Percentiles rank a stretch among this genome's conserved stretches.
Evolutionary conservation across 495 filamentous ascomycete species (phyloP).

Genomic region (Durotheca rogersii): DNA sequence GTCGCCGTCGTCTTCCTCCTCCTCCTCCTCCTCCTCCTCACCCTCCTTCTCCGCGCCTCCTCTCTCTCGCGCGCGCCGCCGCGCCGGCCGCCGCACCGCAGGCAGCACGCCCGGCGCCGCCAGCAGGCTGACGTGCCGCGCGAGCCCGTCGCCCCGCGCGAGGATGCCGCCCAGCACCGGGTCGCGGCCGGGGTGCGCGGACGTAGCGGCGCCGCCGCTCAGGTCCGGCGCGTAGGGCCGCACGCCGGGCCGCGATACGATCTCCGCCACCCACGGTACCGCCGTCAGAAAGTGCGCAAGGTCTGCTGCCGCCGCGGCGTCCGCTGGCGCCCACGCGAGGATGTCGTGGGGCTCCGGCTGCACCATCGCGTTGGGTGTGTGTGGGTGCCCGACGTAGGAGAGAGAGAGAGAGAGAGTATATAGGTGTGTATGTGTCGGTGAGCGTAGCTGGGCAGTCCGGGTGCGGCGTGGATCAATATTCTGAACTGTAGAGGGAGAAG

Average conservation of each 20-base stretch:
- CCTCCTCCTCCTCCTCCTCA: background rate
- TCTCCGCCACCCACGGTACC: background rate
- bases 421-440: background rate
- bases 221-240: background rate
- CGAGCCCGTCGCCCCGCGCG: background rate
- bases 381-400: background rate
- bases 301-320: background rate
- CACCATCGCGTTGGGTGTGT: background rate
- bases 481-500: too few relatives aligned
- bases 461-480: too few relatives aligned
- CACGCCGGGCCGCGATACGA: background rate
- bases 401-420: too few relatives aligned
- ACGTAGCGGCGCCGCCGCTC: background rate
- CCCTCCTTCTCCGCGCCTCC: background rate
- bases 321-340: background rate
- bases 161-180: background rate
- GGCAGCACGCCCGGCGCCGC: background rate
- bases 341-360: background rate
- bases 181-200: background rate
- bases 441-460: too few relatives aligned
- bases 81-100: background rate
- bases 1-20: background rate
- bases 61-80: background rate
- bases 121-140: background rate
- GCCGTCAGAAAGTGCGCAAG: background rate